phyloP scores from a whole-genome alignment of 768 basidiomycete genomes.

The Lentinula guzmanii region DNA sequence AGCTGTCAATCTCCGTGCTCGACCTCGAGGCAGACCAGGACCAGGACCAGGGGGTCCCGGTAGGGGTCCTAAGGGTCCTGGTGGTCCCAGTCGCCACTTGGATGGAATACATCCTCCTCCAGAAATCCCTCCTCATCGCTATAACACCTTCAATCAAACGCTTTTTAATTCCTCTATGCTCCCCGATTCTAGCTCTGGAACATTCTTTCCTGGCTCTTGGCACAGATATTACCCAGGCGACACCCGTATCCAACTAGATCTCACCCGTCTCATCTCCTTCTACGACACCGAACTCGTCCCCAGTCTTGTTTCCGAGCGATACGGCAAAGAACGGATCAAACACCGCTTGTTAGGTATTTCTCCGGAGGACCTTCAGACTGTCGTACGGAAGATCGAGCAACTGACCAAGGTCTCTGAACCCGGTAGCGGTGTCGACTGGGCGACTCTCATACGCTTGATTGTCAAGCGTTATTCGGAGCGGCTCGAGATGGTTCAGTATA shows the following conservation, averaged over 20 bases:
- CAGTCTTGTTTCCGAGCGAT: conserved; percentile 24
- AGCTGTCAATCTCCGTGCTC: conserved; percentile 24
- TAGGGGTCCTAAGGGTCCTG: conserved; percentile 5
- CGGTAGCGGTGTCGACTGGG: conserved; percentile 35
- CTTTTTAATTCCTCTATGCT: not conserved
- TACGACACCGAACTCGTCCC: conserved; percentile 34
- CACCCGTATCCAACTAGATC: conserved; percentile 35
- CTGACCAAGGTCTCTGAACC: conserved; percentile 13
- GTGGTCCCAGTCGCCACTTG: not conserved
- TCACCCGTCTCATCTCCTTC: conserved; percentile 33
- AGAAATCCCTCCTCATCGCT: not conserved
- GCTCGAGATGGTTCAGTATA: conserved; percentile 31
- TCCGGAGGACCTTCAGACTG: conserved; percentile 16
- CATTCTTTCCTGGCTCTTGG: conserved; percentile 31
- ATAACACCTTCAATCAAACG: not conserved
- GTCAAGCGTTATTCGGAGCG: conserved; percentile 34
- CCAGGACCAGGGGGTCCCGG: conserved; percentile 2
- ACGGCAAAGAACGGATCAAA: conserved; percentile 23
- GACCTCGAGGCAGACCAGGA: not conserved
- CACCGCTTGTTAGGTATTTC: conserved; percentile 30
- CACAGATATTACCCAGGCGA: conserved; percentile 38
- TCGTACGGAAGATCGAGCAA: conserved; percentile 20
- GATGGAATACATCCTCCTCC: not conserved
- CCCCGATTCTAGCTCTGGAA: conserved; percentile 5
- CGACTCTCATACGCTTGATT: conserved; percentile 27